These are phyloP conservation scores for Phytophthora kernoviae DNA, from an alignment of 352 stramenopile species.

Conservation along the genomic window DNA sequence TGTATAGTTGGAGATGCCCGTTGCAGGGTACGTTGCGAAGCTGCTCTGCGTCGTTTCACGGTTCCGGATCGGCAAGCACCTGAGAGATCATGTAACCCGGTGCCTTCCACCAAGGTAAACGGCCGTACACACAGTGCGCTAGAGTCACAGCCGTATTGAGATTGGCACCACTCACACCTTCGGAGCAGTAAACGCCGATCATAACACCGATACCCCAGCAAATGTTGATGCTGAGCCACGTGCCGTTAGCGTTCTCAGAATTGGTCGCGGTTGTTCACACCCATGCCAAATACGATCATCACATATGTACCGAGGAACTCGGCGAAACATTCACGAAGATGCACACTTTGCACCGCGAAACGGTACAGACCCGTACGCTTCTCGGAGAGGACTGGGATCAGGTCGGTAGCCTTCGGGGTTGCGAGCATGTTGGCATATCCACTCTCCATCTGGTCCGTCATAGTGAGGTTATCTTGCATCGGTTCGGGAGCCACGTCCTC, in stretches of 20 bases:
- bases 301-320: slow-evolving; percentile 55
- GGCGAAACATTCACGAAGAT: slow-evolving; percentile 42
- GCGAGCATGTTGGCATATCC: slow-evolving; percentile 21
- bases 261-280: slow-evolving; percentile 45
- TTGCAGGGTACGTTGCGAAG: slow-evolving; percentile 41
- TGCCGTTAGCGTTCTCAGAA: slow-evolving; percentile 40
- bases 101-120: slow-evolving; percentile 32
- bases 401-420: background rate
- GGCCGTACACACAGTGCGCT: slow-evolving; percentile 38
- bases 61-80: slow-evolving; percentile 37
- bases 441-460: slow-evolving; percentile 29
- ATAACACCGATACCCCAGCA: slow-evolving; percentile 44
- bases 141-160: slow-evolving; percentile 59
- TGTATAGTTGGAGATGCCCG: slow-evolving; percentile 31
- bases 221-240: slow-evolving; percentile 50
- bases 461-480: slow-evolving; percentile 37
- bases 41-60: slow-evolving; percentile 25
- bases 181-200: slow-evolving; percentile 46
- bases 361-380: slow-evolving; percentile 40
- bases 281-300: slow-evolving; percentile 51
- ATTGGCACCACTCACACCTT: slow-evolving; percentile 48
- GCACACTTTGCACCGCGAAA: slow-evolving; percentile 32
- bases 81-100: slow-evolving; percentile 41
- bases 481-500: slow-evolving; percentile 13
- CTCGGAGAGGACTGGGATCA: background rate